phyloP scores from a whole-genome alignment of 345 rosid genomes.

The Pugionium dolabratum region DNA sequence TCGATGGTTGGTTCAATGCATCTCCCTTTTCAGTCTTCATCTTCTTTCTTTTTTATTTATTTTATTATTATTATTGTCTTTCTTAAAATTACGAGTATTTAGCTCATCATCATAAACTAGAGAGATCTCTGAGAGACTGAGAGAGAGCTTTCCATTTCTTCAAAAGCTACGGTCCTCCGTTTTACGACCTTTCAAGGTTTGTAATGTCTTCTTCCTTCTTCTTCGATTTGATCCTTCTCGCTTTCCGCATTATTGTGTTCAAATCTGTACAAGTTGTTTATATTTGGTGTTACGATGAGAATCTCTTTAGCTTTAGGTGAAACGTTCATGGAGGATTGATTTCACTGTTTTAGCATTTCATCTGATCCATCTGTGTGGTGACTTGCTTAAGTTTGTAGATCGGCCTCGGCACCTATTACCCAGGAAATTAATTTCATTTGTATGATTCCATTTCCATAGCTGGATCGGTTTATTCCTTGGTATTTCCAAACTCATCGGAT shows the following conservation, averaged over 20 bases:
- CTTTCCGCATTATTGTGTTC: slow-evolving; percentile 25
- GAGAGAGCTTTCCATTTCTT: slow-evolving; percentile 13
- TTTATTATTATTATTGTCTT: neutral
- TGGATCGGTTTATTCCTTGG: neutral
- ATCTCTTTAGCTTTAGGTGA: slow-evolving; percentile 3
- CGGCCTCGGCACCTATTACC: slow-evolving; percentile 6
- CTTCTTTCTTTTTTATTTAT: neutral
- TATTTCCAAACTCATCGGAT: slow-evolving; percentile 4
- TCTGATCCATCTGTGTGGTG: slow-evolving; percentile 13
- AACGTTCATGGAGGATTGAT: neutral
- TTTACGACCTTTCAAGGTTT: slow-evolving; percentile 26
- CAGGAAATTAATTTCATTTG: neutral
- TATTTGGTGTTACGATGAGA: neutral
- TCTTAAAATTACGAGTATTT: neutral
- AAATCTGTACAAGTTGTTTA: slow-evolving; percentile 11
- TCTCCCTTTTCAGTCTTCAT: slow-evolving; percentile 10
- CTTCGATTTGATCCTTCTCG: neutral
- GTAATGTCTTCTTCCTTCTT: slow-evolving; percentile 15
- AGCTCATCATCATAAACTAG: too few species aligned
- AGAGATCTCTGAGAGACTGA: slow-evolving; percentile 17
- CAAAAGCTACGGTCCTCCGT: slow-evolving; percentile 15
- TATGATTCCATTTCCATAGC: neutral
- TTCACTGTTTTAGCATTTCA: slow-evolving; percentile 10
- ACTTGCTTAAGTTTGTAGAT: slow-evolving; percentile 30
- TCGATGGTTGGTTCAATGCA: slow-evolving; percentile 36